A percentile compares a stretch with the other conserved stretches of the same genome.
phyloP scores from a whole-genome alignment of 139 green algal genomes.

The Chlorella ohadii region DNA sequence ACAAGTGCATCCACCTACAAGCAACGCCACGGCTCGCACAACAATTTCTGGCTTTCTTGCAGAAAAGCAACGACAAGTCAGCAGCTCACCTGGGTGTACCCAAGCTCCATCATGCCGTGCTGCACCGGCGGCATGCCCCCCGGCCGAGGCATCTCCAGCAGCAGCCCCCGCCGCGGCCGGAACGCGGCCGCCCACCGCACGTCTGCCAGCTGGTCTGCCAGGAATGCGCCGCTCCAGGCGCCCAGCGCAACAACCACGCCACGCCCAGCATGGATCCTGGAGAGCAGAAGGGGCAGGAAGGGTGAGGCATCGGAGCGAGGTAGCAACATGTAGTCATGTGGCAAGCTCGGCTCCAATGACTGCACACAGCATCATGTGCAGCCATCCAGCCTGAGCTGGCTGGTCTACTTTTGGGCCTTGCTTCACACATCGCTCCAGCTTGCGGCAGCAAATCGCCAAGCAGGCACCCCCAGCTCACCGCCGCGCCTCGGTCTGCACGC shows the following conservation, averaged over 20 bases:
- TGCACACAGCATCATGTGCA: no score
- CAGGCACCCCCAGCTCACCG: constrained; percentile 18
- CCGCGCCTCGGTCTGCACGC: constrained; percentile 22
- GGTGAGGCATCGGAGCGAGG: no score
- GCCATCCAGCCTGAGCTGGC: no score
- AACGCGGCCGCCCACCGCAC: constrained; percentile 57
- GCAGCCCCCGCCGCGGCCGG: constrained; percentile 64
- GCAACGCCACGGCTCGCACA: no score
- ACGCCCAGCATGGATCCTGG: not conserved
- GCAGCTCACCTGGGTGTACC: not conserved
- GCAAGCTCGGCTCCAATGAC: no score
- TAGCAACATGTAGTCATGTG: no score
- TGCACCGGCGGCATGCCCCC: constrained; percentile 49
- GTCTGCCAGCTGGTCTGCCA: constrained; percentile 26
- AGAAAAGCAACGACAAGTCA: no score
- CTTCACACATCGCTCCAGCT: not conserved
- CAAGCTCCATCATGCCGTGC: constrained; percentile 81
- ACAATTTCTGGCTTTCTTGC: no score
- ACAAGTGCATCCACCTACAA: no score
- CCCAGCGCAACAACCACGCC: constrained; percentile 73
- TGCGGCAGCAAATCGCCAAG: not conserved
- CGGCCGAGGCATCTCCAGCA: constrained; percentile 68
- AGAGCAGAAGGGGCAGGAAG: not conserved
- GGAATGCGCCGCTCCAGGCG: constrained; percentile 65
- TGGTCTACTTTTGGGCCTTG: no score